These are phyloP conservation scores for Penicillium expansum DNA, from an alignment of 2,329 filamentous ascomycete species.

Conservation along the genomic window DNA sequence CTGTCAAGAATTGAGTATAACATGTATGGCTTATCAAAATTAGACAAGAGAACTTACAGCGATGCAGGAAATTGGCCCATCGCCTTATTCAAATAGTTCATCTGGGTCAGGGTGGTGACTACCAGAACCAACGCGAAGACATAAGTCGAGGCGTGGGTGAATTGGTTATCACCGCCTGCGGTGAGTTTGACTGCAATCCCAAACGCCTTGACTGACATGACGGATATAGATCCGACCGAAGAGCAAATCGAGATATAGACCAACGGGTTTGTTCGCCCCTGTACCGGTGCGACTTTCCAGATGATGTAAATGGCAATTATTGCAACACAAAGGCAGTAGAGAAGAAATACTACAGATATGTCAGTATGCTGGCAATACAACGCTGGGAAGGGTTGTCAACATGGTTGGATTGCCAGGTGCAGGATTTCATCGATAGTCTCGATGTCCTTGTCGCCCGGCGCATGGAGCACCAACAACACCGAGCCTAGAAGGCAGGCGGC, in stretches of 20 bases:
- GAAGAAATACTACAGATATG: constrained; percentile 69
- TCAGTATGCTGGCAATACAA: not conserved
- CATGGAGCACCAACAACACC: constrained; percentile 95
- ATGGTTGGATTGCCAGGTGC: constrained; percentile 82
- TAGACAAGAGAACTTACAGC: constrained; percentile 63
- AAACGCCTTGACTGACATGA: constrained; percentile 99
- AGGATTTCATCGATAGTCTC: constrained; percentile 83
- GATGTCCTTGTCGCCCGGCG: constrained; percentile 88
- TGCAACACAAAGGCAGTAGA: constrained; percentile 77
- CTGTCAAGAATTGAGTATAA: constrained; percentile 45
- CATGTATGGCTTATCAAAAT: not conserved
- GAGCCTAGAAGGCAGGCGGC: constrained; percentile 94
- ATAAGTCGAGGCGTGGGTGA: constrained; percentile 85
- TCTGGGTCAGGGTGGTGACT: constrained; percentile 95
- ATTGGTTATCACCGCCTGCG: constrained; percentile 89
- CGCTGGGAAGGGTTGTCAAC: constrained; percentile 50
- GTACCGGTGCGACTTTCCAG: constrained; percentile 81
- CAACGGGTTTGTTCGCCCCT: constrained; percentile 93
- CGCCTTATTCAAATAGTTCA: constrained; percentile 99
- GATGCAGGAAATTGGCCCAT: constrained; percentile 94
- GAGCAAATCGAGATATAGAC: constrained; percentile 98
- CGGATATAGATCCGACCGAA: constrained; percentile 91
- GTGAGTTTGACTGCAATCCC: constrained; percentile 96
- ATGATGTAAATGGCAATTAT: constrained; percentile 92
- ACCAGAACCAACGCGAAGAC: constrained; percentile 90